These are phyloP conservation scores for Aspergillus incahuasiensis DNA, from an alignment of 495 filamentous ascomycete genomes.

Conservation along the genomic window DNA sequence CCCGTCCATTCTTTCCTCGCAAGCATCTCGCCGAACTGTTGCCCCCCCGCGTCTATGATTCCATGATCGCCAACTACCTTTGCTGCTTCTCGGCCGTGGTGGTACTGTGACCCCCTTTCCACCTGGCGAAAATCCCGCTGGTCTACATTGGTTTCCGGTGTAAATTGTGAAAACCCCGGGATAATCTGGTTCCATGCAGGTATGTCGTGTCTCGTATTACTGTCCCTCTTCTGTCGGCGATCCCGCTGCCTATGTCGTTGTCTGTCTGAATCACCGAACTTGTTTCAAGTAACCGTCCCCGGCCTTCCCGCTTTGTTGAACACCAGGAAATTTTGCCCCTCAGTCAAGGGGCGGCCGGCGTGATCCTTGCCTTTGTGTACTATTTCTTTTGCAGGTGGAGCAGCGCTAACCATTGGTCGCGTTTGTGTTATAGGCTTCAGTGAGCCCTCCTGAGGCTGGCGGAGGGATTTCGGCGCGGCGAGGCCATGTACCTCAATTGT, in stretches of 20 bases:
- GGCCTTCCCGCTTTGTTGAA: not conserved
- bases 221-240: not conserved
- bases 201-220: slow-evolving; percentile 21
- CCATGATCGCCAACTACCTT: slow-evolving; percentile 28
- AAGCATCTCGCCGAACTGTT: slow-evolving; percentile 15
- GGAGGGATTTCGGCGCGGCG: slow-evolving; percentile 50
- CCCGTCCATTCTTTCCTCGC: slow-evolving; percentile 16
- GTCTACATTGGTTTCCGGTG: slow-evolving; percentile 26
- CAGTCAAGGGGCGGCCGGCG: slow-evolving; percentile 4
- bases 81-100: slow-evolving; percentile 29
- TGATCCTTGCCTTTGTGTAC: not conserved
- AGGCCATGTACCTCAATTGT: slow-evolving; percentile 63
- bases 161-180: slow-evolving; percentile 23
- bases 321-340: not conserved
- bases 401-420: slow-evolving; percentile 6
- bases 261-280: not conserved
- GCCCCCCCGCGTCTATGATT: slow-evolving; percentile 43
- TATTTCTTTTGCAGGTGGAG: not conserved
- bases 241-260: not conserved
- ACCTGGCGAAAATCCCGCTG: slow-evolving; percentile 21
- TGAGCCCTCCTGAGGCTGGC: slow-evolving; percentile 49
- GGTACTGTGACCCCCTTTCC: slow-evolving; percentile 38
- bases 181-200: slow-evolving; percentile 42
- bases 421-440: slow-evolving; percentile 41
- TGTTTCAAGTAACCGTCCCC: not conserved